phyloP scores from a whole-genome alignment of 2,329 filamentous ascomycete genomes.

The Chaetothyriales sp. region DNA sequence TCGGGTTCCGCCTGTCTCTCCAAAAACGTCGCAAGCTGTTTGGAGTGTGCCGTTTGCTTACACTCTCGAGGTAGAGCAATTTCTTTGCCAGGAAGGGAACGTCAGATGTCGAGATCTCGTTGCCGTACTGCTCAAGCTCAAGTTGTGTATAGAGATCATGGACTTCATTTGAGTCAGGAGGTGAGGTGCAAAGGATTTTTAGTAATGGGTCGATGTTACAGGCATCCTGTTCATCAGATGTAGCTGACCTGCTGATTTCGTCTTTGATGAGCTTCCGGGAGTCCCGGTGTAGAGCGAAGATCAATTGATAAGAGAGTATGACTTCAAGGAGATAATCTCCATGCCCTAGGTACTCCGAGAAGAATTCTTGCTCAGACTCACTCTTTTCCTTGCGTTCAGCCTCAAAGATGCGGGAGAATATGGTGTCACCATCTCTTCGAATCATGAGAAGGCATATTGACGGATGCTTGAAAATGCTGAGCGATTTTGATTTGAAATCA shows the following conservation, averaged over 20 bases:
- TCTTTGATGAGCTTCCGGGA: constrained; percentile 2
- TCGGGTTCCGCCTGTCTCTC: constrained; percentile 1
- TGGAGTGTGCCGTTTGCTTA: constrained; percentile 3
- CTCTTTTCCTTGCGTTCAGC: neutral
- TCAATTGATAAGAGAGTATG: constrained; percentile 3
- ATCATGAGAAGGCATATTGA: constrained; percentile 3
- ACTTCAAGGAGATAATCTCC: constrained; percentile 2
- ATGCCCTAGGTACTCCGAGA: constrained; percentile 1
- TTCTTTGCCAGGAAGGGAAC: constrained; percentile 3
- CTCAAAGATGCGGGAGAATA: constrained; percentile 2
- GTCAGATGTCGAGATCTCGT: constrained; percentile 2
- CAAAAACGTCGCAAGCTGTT: constrained; percentile 1
- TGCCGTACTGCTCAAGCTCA: constrained; percentile 1
- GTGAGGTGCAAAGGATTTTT: neutral
- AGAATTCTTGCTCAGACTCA: neutral
- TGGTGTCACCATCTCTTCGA: neutral
- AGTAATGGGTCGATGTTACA: neutral
- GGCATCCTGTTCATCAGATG: neutral
- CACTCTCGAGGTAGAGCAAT: constrained; percentile 3
- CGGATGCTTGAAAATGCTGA: constrained; percentile 3
- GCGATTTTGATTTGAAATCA: constrained; percentile 1
- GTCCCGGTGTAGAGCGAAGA: constrained; percentile 1
- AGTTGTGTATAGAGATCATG: neutral
- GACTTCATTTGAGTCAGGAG: neutral
- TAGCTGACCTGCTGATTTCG: neutral